Conservation (phyloP, 2,329 filamentous ascomycete species). For the Didymosphaeria variabile region DNA sequence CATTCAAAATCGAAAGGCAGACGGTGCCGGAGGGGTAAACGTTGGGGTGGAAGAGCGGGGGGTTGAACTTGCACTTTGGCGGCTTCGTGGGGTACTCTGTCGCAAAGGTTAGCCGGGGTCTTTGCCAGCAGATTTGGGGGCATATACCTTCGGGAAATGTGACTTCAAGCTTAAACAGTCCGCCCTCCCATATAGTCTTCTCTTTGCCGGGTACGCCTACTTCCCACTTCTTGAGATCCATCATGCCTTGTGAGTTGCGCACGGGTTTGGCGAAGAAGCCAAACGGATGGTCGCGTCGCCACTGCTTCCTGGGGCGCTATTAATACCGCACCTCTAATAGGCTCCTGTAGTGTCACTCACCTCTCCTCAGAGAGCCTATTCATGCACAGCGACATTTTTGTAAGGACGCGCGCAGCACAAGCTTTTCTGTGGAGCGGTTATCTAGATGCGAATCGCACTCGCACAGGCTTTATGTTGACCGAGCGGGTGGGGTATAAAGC, state of each 20-base stretch:
- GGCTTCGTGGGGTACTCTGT: slow-evolving; percentile 98
- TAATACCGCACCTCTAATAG: slow-evolving; percentile 20
- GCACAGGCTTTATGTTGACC: background rate
- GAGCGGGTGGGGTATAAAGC: too few species aligned
- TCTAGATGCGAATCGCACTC: background rate
- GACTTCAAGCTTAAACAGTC: slow-evolving; percentile 92
- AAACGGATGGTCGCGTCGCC: slow-evolving; percentile 96
- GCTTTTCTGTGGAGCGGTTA: background rate
- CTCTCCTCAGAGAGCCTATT: slow-evolving; percentile 67
- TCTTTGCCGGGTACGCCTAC: slow-evolving; percentile 96
- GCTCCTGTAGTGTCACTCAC: slow-evolving; percentile 26
- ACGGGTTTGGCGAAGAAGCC: slow-evolving; percentile 94
- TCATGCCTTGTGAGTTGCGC: slow-evolving; percentile 78
- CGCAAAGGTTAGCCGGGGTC: slow-evolving; percentile 13
- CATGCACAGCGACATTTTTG: slow-evolving; percentile 82
- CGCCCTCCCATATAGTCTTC: slow-evolving; percentile 98
- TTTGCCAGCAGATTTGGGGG: background rate
- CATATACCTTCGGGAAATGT: slow-evolving; percentile 87
- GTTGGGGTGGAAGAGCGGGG: slow-evolving; percentile 96
- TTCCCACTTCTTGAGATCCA: slow-evolving; percentile 96
- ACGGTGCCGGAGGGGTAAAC: slow-evolving; percentile 98
- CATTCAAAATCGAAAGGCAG: slow-evolving; percentile 95
- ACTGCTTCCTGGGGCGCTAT: slow-evolving; percentile 77
- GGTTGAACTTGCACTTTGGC: slow-evolving; percentile 97
- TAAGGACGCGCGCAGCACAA: slow-evolving; percentile 17